Base-by-base conservation (phyloP, 1,284 basidiomycete genomes). In the Irpex sp. region DNA sequence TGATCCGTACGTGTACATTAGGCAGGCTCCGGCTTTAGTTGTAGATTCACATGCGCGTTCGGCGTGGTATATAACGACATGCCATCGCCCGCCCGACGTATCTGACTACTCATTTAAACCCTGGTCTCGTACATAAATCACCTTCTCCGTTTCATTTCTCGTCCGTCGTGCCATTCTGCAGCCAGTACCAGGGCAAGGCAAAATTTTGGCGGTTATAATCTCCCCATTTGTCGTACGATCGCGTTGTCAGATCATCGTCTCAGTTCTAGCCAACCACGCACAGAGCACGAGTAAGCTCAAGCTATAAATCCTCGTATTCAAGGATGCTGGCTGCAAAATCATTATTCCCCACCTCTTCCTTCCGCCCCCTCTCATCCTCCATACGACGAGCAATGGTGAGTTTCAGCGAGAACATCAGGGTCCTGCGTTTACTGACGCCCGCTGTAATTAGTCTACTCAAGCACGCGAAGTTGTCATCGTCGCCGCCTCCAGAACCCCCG, bases 401-500 rank as follows among this genome's bases (percentile, higher is more conserved):
- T 72, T 4, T 17, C 9, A 13, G 31, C 9, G n/a, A n/a, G n/a
- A 37, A n/a, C n/a, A 8, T 40, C 2, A 9, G 37, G 6, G 40
- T 37, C 17, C 36, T n/a, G 44, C 8, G 17, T 26, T n/a, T 48
- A n/a, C 19, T 51, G 49, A 51, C 49, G 49, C 15, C n/a, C 49
- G 49, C 17, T 8, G 19, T n/a, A 19, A n/a, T 17, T 19, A 31
- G 34, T 59, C 57, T 47, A 57, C 55, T 21, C 62, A 74, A 71
- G 76, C 74, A 67, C 86, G 89, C 80, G 87, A 96, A 87, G 94
- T 93, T 71, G 96, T 94, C 81, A 97, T 99, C 80, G 91, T 98
- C 74, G 89, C 93, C 69, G 97, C 96, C 40, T 89, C 93, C 62
- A 90, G 97, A 70, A 99, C 97, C 6, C 96, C 97, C 57, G 92